Conservation (phyloP, 1,284 basidiomycete species). For the Amylostereum areolatum region DNA sequence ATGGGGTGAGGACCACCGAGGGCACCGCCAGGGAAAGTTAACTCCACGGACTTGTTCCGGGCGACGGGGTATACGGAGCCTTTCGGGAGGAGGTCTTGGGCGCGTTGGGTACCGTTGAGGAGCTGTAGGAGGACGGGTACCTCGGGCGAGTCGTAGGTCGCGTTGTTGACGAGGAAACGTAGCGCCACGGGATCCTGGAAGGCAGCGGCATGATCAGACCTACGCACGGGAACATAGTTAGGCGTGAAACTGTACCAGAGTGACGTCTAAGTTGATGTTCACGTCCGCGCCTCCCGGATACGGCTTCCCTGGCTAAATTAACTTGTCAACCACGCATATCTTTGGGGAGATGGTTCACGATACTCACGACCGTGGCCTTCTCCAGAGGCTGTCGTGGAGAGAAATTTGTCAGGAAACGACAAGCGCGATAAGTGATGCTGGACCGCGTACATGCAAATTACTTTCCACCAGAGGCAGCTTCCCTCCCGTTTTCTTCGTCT, state of each 20-base stretch:
- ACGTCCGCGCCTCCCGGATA: neutral
- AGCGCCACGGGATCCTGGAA: conserved; percentile 8
- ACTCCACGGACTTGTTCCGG: neutral
- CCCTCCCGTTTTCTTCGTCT: conserved; percentile 19
- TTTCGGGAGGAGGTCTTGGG: neutral
- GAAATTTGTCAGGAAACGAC: too few relatives aligned
- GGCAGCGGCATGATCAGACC: too few relatives aligned
- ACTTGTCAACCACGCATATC: too few relatives aligned
- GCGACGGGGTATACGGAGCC: neutral
- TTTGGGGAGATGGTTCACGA: too few relatives aligned
- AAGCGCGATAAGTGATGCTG: conserved; percentile 1
- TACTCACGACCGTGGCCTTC: neutral
- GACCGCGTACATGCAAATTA: conserved; percentile 16
- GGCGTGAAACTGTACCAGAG: conserved; percentile 11
- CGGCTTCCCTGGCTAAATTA: conserved; percentile 17
- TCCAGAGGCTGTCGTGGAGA: neutral
- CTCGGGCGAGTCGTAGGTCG: neutral
- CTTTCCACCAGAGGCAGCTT: conserved; percentile 21
- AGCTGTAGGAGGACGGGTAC: conserved; percentile 1
- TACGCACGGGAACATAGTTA: too few relatives aligned
- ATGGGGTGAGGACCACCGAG: conserved; percentile 5
- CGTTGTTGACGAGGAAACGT: neutral
- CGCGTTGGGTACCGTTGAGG: neutral
- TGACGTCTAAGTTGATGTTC: neutral
- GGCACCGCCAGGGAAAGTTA: neutral